phyloP scores from a whole-genome alignment of 1,284 basidiomycete species.

The Ustilago lituana region DNA sequence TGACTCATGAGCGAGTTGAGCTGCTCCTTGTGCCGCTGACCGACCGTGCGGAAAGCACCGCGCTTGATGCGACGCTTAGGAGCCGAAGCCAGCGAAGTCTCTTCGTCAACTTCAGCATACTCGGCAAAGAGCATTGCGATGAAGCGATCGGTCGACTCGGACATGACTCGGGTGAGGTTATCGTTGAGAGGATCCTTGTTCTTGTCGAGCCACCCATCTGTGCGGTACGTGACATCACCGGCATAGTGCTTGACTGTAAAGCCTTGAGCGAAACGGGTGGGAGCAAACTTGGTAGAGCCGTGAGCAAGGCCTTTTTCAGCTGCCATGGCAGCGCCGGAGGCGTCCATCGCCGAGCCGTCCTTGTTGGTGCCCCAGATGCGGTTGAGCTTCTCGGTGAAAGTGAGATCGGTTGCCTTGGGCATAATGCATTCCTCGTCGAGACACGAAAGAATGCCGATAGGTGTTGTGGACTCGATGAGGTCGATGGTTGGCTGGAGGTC shows the following conservation, averaged over 20 bases:
- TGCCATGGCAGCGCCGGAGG: conserved; percentile 46
- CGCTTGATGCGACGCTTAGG: conserved; percentile 84
- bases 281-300: conserved; percentile 77
- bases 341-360: conserved; percentile 55
- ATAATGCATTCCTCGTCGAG: conserved; percentile 99
- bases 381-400: conserved; percentile 89
- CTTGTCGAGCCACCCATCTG: conserved; percentile 97
- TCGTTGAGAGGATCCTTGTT: conserved; percentile 99
- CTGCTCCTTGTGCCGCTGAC: conserved; percentile 95
- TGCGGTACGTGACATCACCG: conserved; percentile 94
- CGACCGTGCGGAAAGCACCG: conserved; percentile 95
- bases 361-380: conserved; percentile 60
- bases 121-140: conserved; percentile 87
- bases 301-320: conserved; percentile 67
- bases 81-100: conserved; percentile 64
- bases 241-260: conserved; percentile 98
- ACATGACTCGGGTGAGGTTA: conserved; percentile 88
- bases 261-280: conserved; percentile 86
- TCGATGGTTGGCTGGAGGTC: conserved; percentile 99
- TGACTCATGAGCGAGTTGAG: conserved; percentile 90
- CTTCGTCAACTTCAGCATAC: conserved; percentile 75
- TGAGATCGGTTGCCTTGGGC: conserved; percentile 94
- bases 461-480: conserved; percentile 80
- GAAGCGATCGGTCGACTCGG: conserved; percentile 83
- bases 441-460: conserved; percentile 90